These are phyloP conservation scores for Eucalyptus pauciflora DNA, from an alignment of 345 rosid species.

Conservation along the genomic window DNA sequence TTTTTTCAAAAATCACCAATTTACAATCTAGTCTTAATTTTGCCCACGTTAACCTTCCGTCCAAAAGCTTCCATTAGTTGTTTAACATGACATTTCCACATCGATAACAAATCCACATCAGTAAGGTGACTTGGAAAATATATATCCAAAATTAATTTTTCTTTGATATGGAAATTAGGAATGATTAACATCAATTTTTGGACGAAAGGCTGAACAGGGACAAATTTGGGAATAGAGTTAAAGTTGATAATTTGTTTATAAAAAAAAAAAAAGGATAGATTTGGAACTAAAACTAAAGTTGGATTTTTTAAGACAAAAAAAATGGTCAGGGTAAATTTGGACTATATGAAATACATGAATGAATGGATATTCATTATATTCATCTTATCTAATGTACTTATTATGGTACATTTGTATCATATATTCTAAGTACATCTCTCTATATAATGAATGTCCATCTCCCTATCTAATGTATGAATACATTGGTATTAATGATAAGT, in stretches of 20 bases:
- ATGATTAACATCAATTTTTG: neutral
- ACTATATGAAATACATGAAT: neutral
- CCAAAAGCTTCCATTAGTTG: neutral
- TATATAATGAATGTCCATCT: too few relatives aligned
- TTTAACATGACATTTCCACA: neutral
- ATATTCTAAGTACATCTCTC: too few relatives aligned
- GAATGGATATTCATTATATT: too few relatives aligned
- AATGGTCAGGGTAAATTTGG: neutral
- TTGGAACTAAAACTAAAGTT: neutral
- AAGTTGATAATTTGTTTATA: neutral
- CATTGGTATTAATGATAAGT: too few relatives aligned
- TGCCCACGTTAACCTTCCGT: neutral
- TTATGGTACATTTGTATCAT: too few relatives aligned
- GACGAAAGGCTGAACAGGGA: fast-evolving
- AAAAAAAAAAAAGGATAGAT: neutral
- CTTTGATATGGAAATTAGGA: neutral
- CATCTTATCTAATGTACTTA: too few relatives aligned
- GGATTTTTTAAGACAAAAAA: neutral
- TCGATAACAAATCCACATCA: neutral
- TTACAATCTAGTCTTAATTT: neutral
- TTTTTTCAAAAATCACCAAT: neutral
- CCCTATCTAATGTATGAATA: too few relatives aligned
- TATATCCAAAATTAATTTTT: neutral
- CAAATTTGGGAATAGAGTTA: neutral
- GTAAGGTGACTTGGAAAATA: neutral